These are phyloP conservation scores for Globisporangium uncinulatum DNA, from an alignment of 352 stramenopile species.

Conservation along the genomic window DNA sequence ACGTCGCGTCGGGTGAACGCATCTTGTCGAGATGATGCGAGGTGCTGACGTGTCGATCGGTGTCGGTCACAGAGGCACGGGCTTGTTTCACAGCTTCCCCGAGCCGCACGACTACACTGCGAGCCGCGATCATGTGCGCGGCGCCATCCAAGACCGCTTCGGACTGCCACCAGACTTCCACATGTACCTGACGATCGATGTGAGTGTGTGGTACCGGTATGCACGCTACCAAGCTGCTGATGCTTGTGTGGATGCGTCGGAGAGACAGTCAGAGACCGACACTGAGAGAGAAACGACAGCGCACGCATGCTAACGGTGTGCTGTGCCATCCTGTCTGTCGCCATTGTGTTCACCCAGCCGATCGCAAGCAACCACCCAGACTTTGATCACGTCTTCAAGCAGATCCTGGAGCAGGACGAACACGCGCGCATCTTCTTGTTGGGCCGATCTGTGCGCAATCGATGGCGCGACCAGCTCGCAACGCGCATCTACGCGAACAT, in stretches of 20 bases:
- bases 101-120: constrained; percentile 29
- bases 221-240: neutral
- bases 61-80: constrained; percentile 38
- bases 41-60: neutral
- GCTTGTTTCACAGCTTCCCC: constrained; percentile 51
- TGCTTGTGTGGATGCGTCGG: neutral
- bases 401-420: constrained; percentile 38
- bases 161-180: constrained; percentile 40
- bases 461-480: constrained; percentile 45
- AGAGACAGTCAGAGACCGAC: too few species aligned
- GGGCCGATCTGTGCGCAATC: constrained; percentile 36
- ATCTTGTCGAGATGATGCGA: neutral
- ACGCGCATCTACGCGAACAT: constrained; percentile 31
- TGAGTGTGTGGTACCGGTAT: constrained; percentile 14
- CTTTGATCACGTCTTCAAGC: constrained; percentile 46
- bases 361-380: constrained; percentile 73
- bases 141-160: constrained; percentile 51
- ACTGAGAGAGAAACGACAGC: too few species aligned
- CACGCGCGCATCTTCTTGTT: constrained; percentile 61
- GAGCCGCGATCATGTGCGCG: constrained; percentile 37
- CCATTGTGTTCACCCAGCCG: constrained; percentile 30
- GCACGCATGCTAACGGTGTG: neutral
- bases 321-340: neutral
- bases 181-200: constrained; percentile 64
- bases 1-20: constrained; percentile 7